Evolutionary conservation across 768 basidiomycete species (phyloP).

Genomic region (Kondoa malvinella): DNA sequence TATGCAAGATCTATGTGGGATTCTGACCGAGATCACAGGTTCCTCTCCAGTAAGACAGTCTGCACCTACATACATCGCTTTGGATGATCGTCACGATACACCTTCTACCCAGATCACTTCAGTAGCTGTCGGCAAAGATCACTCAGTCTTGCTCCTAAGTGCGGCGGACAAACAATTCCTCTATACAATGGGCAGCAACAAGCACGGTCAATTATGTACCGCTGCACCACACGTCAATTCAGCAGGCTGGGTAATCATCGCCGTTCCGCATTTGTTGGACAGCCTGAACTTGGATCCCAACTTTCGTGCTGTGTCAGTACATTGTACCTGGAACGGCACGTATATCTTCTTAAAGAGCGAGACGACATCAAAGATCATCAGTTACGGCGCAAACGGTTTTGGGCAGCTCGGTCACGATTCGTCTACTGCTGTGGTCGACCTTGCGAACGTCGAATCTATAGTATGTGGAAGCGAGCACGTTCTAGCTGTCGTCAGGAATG

Average conservation of each 20-base stretch:
- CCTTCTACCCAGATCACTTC: background rate
- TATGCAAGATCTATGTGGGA: background rate
- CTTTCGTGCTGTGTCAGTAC: background rate
- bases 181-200: conserved; percentile 15
- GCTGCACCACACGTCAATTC: background rate
- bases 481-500: conserved; percentile 33
- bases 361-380: background rate
- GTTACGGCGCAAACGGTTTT: conserved; percentile 15
- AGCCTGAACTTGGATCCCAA: background rate
- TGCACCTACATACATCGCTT: background rate
- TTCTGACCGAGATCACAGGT: background rate
- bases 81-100: background rate
- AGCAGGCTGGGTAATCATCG: background rate
- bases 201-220: conserved; percentile 20
- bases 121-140: conserved; percentile 18
- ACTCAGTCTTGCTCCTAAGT: conserved; percentile 14
- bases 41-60: background rate
- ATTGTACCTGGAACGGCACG: conserved; percentile 7
- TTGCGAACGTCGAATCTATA: conserved; percentile 25
- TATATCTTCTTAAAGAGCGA: background rate
- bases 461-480: conserved; percentile 47
- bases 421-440: background rate
- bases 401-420: conserved; percentile 8
- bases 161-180: background rate
- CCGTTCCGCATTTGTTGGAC: background rate